phyloP scores from a whole-genome alignment of 345 rosid species.

The Theobroma cacao region DNA sequence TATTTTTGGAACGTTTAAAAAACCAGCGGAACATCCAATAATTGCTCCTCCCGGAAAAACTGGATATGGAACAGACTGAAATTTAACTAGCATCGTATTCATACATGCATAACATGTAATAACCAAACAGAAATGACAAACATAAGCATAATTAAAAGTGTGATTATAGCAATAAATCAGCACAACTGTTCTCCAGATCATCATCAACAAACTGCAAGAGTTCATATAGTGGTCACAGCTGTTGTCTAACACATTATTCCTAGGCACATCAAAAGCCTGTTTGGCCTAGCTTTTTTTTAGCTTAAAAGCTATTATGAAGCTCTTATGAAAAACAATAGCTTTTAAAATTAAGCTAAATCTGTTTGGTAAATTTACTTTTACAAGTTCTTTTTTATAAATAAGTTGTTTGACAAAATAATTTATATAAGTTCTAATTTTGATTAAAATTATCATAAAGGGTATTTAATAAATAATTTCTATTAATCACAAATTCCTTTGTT shows the following conservation, averaged over 20 bases:
- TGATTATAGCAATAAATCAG: neutral
- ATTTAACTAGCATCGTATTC: conserved; percentile 81
- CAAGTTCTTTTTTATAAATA: too few relatives aligned
- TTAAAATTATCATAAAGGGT: too few relatives aligned
- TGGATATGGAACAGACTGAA: conserved; percentile 99
- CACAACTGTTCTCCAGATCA: neutral
- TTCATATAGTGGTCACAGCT: neutral
- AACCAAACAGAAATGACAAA: conserved; percentile 1
- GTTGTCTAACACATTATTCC: neutral
- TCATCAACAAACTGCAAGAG: neutral
- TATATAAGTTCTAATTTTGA: too few relatives aligned
- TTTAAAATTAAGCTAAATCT: too few relatives aligned
- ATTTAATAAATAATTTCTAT: too few relatives aligned
- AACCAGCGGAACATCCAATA: conserved; percentile 96
- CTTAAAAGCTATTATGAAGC: too few relatives aligned
- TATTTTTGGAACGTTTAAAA: conserved; percentile 92
- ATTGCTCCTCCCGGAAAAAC: conserved; percentile 97
- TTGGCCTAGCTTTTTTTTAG: too few relatives aligned
- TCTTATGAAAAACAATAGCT: too few relatives aligned
- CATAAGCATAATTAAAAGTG: neutral
- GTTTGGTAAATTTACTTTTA: too few relatives aligned
- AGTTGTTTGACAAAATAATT: too few relatives aligned
- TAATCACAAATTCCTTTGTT: too few relatives aligned
- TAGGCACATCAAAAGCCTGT: neutral
- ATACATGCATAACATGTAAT: conserved; percentile 26